Evolutionary conservation across 305 asterid genomes (phyloP), one percentile per base, ranked within the genome.

Genomic region (Stenogyne calaminthoides): DNA sequence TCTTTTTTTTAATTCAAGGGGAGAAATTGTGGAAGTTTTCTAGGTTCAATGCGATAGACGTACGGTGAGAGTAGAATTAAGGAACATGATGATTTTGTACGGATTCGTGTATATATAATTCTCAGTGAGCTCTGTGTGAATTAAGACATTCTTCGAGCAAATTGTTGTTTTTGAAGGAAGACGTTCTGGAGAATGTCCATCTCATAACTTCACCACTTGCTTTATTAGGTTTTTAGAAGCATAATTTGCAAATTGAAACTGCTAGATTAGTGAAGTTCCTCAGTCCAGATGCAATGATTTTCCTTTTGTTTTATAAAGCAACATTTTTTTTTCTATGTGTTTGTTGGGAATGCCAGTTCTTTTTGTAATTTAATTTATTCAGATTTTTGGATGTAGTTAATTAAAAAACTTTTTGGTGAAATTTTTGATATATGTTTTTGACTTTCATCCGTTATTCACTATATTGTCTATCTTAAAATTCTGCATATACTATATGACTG

Each of bases 221-320:
- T 65, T 64, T 71, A 27, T 73, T 63, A 63, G 47, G 54, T 29
- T 57, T 73, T 9, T 29, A 15, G 10, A 65, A 54, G 64, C 65
- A 16, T 42, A 46, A 52, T 73, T 22, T 61, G 12, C 47, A 19
- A 42, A 25, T 58, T 61, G 7, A 27, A 19, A 34, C 29, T 59
- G 8, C 19, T 64, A 40, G 16, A 12, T 16, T 20, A 29, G 11
- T 15, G 6, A 25, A 29, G 32, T 25, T 67, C 64, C 29, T 19
- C 12, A 9, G 29, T n/a, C 9, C 54, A 9, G 44, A 37, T 36
- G 59, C 40, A 27, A 14, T 62, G 22, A 58, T 39, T 42, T 57
- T 27, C 16, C 14, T 4, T 5, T 60, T 12, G 25, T 14, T 52
- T 9, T 9, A 16, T 14, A n/a, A 3, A 47, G 9, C 52, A 47